phyloP scores from a whole-genome alignment of 2,329 filamentous ascomycete species.

The Trematosphaeria pertusa region DNA sequence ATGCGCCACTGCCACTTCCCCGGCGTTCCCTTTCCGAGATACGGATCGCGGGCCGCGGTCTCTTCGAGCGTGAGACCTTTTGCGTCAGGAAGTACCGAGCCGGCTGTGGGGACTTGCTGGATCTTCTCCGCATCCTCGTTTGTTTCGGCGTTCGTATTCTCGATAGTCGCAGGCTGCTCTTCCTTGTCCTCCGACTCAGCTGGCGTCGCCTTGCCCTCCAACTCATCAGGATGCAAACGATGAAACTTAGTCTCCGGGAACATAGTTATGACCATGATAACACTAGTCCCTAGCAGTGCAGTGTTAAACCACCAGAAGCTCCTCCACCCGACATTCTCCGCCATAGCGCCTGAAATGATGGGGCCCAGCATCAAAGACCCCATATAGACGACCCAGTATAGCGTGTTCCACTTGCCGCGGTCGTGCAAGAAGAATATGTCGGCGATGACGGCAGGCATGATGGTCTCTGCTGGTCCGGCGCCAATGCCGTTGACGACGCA shows the following conservation, averaged over 20 bases:
- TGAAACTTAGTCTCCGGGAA: conserved; percentile 71
- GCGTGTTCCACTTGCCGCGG: conserved; percentile 66
- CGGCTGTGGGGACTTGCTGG: conserved; percentile 29
- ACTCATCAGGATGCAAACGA: conserved; percentile 50
- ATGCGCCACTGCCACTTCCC: conserved; percentile 63
- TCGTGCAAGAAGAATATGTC: conserved; percentile 72
- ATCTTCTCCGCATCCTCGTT: conserved; percentile 34
- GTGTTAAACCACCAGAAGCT: conserved; percentile 73
- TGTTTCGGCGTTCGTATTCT: conserved; percentile 20
- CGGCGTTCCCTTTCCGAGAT: conserved; percentile 63
- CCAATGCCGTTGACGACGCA: conserved; percentile 68
- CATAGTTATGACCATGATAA: conserved; percentile 62
- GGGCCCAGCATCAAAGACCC: conserved; percentile 65
- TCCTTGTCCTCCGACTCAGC: conserved; percentile 34
- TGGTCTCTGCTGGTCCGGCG: conserved; percentile 68
- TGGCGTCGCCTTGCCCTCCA: conserved; percentile 11
- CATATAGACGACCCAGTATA: conserved; percentile 70
- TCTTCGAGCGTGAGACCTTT: conserved; percentile 35
- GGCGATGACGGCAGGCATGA: conserved; percentile 68
- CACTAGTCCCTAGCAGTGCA: conserved; percentile 58
- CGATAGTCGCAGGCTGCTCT: conserved; percentile 12
- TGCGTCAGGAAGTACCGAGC: conserved; percentile 23
- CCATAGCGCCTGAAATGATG: conserved; percentile 68
- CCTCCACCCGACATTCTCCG: conserved; percentile 64
- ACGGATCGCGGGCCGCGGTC: conserved; percentile 59